Conservation (phyloP, 352 stramenopile genomes). For the Globisporangium acanthophoron region DNA sequence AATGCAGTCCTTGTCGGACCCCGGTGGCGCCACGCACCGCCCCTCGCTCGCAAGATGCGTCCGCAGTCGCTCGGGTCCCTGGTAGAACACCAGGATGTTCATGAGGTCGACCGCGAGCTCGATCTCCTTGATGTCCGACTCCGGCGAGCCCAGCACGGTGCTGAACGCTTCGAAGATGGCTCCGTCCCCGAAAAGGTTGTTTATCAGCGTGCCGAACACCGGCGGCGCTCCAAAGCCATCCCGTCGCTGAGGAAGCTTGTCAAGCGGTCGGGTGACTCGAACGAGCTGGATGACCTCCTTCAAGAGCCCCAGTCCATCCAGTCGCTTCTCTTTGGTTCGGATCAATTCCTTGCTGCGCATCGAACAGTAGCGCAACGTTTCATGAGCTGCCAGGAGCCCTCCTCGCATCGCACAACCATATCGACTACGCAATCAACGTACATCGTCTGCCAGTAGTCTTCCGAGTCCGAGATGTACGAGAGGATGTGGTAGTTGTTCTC, state of each 20-base stretch:
- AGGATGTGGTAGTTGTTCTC: slow-evolving; percentile 86
- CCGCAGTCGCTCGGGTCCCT: slow-evolving; percentile 61
- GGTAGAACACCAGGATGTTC: slow-evolving; percentile 65
- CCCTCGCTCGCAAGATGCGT: slow-evolving; percentile 63
- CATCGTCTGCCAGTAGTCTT: slow-evolving; percentile 65
- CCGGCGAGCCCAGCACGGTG: slow-evolving; percentile 33
- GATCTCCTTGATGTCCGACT: slow-evolving; percentile 44
- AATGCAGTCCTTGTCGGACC: slow-evolving; percentile 56
- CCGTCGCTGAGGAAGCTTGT: slow-evolving; percentile 52
- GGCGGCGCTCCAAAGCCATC: slow-evolving; percentile 46
- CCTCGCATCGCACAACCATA: not conserved
- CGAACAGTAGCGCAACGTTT: not conserved
- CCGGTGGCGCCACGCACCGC: slow-evolving; percentile 54
- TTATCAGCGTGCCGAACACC: slow-evolving; percentile 56
- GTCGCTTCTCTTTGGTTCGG: slow-evolving; percentile 23
- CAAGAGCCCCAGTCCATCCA: slow-evolving; percentile 54
- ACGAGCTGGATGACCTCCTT: slow-evolving; percentile 73
- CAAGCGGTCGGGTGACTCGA: slow-evolving; percentile 50
- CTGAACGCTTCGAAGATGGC: slow-evolving; percentile 54
- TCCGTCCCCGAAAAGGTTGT: slow-evolving; percentile 63
- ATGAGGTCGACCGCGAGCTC: slow-evolving; percentile 58
- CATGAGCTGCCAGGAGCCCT: not conserved
- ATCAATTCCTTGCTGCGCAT: slow-evolving; percentile 46
- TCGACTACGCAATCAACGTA: slow-evolving; percentile 18
- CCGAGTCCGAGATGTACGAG: slow-evolving; percentile 68